phyloP scores from a whole-genome alignment of 768 basidiomycete species.

The Suillus sp. region DNA sequence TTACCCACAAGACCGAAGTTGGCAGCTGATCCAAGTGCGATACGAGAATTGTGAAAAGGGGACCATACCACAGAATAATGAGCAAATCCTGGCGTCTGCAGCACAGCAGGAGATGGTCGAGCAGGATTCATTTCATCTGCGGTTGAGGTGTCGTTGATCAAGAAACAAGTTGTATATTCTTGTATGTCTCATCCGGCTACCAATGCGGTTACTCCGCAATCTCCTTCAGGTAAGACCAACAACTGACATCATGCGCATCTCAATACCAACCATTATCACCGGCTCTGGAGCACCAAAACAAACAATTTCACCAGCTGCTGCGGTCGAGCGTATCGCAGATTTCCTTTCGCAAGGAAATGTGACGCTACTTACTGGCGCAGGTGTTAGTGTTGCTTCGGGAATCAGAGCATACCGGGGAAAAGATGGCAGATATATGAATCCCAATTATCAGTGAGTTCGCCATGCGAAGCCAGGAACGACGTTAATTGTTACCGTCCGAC shows the following conservation, averaged over 20 bases:
- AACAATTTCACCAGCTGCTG: conserved; percentile 48
- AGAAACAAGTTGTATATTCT: not conserved
- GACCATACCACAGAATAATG: conserved; percentile 86
- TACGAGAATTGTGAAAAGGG: conserved; percentile 72
- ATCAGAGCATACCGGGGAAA: conserved; percentile 90
- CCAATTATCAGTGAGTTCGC: conserved; percentile 74
- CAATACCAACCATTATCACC: conserved; percentile 68
- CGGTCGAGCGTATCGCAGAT: conserved; percentile 58
- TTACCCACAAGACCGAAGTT: conserved; percentile 97
- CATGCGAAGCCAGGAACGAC: not conserved
- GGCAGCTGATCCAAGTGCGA: conserved; percentile 82
- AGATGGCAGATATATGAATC: conserved; percentile 87
- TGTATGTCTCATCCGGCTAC: conserved; percentile 1
- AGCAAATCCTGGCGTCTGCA: conserved; percentile 82
- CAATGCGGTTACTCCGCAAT: not conserved
- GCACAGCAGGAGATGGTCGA: conserved; percentile 44
- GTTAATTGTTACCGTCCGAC: conserved; percentile 11
- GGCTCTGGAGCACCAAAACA: conserved; percentile 32
- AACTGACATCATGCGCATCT: conserved; percentile 64
- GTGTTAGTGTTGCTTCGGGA: conserved; percentile 93
- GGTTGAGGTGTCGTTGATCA: not conserved
- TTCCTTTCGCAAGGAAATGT: conserved; percentile 76
- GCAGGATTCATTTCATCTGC: conserved; percentile 36
- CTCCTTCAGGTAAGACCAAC: not conserved
- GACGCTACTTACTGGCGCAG: conserved; percentile 83